Conservation (phyloP, 73 alveolate species). For the Tetrahymena malaccensis region DNA sequence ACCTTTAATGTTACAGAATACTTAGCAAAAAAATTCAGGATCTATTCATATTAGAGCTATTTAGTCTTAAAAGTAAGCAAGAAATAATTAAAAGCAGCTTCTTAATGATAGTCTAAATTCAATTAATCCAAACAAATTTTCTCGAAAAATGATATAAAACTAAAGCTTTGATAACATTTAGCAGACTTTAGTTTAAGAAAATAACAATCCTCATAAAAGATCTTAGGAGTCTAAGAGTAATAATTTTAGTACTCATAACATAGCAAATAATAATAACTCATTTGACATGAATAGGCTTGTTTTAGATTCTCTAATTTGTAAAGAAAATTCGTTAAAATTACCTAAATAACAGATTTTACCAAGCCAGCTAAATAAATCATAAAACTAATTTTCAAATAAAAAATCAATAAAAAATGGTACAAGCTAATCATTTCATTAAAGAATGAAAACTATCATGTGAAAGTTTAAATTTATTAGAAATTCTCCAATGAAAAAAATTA, state of each 20-base stretch:
- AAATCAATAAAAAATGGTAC: not conserved
- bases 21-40: not conserved
- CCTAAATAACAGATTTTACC: not conserved
- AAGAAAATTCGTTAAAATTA: not conserved
- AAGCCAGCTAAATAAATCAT: not conserved
- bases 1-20: not conserved
- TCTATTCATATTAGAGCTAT: not conserved
- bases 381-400: not conserved
- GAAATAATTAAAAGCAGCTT: not conserved
- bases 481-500: too few relatives aligned
- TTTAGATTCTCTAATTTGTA: not conserved
- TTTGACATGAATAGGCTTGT: not conserved
- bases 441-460: not conserved
- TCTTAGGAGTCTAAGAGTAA: not conserved
- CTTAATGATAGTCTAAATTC: not conserved
- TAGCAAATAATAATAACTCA: not conserved
- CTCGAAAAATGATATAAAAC: not conserved
- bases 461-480: too few relatives aligned
- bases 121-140: not conserved
- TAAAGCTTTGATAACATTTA: not conserved
- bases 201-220: not conserved
- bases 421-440: not conserved
- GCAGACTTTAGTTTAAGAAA: not conserved
- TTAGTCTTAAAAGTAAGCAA: not conserved
- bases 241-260: not conserved